Evolutionary conservation across 1,139 yeast genomes (phyloP), one percentile per base, ranked within the genome.

Genomic region (Zygosaccharomyces pseudobailii): DNA sequence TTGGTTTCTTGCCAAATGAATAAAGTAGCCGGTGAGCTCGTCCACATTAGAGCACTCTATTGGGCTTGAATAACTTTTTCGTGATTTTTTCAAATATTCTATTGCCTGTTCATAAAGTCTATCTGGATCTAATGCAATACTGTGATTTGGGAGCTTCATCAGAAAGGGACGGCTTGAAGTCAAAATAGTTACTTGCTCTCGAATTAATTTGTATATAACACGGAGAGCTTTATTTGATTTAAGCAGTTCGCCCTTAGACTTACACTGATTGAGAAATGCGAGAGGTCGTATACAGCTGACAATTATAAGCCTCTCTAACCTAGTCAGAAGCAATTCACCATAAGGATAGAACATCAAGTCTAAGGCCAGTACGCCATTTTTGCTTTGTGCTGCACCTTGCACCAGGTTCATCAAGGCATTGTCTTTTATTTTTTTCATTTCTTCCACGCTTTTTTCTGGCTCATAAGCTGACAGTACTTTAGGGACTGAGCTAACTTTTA

Each of bases 231-330:
- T 62, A 2, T 62, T 56, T 3, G 76, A 69, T 17, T 67, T 63
- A 6, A 77, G 66, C 23, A 88, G 65, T 45, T 82, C 84, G 6
- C 88, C 89, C 54, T 86, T 86, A 36, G 70, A 47, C n/a, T 46
- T 63, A 57, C 90, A 83, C 59, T 81, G 85, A 46, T 80, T 71
- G 10, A 88, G 54, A 0, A 88, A 82, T 0, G 92, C 79, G 31
- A 86, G 64, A 0, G 96, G 86, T 55, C 88, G 88, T 49, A 88
- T 79, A 55, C 87, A 84, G 31, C 87, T 77, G 57, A 87, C 86
- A 6, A 84, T 79, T 25, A 85, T 75, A 45, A 88, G 70, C 58
- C 83, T 83, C 55, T 84, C 88, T 57, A 80, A 71, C 63, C 88
- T 95, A 4, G 72, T 67, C 17, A 79, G 66, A 25, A 76, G 58